Base-by-base conservation (phyloP, 768 basidiomycete species). In the Goffeauzyma gilvescens region DNA sequence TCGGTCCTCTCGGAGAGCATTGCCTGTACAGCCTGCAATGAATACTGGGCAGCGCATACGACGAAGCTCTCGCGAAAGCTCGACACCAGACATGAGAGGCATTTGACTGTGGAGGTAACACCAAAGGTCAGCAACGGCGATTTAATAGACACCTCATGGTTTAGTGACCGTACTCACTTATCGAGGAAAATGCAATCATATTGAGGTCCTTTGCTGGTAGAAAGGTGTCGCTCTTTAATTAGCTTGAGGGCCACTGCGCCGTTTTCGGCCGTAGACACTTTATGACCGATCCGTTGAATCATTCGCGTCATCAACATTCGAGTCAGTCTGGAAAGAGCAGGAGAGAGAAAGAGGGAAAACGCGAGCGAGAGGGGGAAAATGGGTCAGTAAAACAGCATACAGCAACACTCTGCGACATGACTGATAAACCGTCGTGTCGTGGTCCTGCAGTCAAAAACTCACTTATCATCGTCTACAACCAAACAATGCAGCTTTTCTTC, bases 391-490 rank as follows among this genome's bases (percentile, higher is more conserved):
- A n/a, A n/a, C n/a, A n/a, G n/a, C n/a, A n/a, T n/a, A n/a, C n/a
- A n/a, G n/a, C n/a, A n/a, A n/a, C n/a, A n/a, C n/a, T n/a, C n/a
- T n/a, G n/a, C n/a, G n/a, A n/a, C n/a, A n/a, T n/a, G n/a, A n/a
- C n/a, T n/a, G n/a, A n/a, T n/a, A n/a, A n/a, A n/a, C n/a, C n/a
- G n/a, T n/a, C n/a, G n/a, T n/a, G n/a, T n/a, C n/a, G n/a, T n/a
- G n/a, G n/a, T n/a, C n/a, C n/a, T 21, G 24, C 2, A 14, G 41
- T 12, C n/a, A 13, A 20, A 2, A 12, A 52, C 59, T 54, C 42
- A 58, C 58, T 52, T 54, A 32, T 62, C 60, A 45, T 62, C 60
- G 40, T 62, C 60, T 1, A 62, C 60, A 0, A 62, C 60, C 31
- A 62, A 39, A 13, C 52, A 49, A 22, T 51, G 51, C 21, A 62